A percentile compares a stretch with the other conserved stretches of the same genome.
phyloP scores from a whole-genome alignment of 78 protist species.

The slime mould (Dictyostelium discoideum) region dicty_2.7 NC_007090.3:4089001-4089500 shows the following conservation, averaged over 20 bases:
- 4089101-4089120: neutral
- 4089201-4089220: neutral
- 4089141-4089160: neutral
- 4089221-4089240: neutral
- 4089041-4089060: slow-evolving; percentile 62
- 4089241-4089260: neutral
- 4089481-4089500: slow-evolving; percentile 85
- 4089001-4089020: slow-evolving; percentile 45
- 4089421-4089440: slow-evolving; percentile 85
- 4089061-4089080: slow-evolving; percentile 18
- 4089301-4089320: slow-evolving; percentile 26
- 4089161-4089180: slow-evolving; percentile 1
- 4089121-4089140: neutral
- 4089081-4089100: neutral
- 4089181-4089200: neutral
- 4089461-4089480: slow-evolving; percentile 72
- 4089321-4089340: slow-evolving; percentile 44
- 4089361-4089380: slow-evolving; percentile 26
- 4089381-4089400: slow-evolving; percentile 20
- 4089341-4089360: slow-evolving; percentile 29
- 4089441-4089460: slow-evolving; percentile 81
- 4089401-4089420: slow-evolving; percentile 84
- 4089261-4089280: neutral
- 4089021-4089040: slow-evolving; percentile 55
- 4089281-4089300: slow-evolving; percentile 51